phyloP scores from a whole-genome alignment of 2,329 filamentous ascomycete species.

The Aureobasidium namibiae region DNA sequence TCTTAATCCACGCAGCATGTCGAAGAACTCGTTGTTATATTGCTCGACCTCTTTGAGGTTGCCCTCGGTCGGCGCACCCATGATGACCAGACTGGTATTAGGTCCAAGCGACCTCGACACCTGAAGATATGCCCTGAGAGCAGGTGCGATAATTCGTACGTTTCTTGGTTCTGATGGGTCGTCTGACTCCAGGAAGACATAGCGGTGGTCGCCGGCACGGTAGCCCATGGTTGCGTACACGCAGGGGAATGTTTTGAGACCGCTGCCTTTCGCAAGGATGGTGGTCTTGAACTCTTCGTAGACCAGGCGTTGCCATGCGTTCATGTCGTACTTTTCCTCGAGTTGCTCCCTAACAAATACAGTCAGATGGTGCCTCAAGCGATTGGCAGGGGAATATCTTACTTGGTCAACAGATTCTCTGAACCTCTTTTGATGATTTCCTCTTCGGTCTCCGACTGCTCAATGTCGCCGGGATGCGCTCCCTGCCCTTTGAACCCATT shows the following conservation, averaged over 20 bases:
- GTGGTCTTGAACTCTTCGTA: conserved; percentile 19
- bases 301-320: conserved; percentile 17
- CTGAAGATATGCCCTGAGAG: conserved; percentile 15
- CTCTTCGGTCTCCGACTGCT: not conserved
- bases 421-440: not conserved
- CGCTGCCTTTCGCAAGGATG: conserved; percentile 17
- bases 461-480: not conserved
- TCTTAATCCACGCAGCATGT: conserved; percentile 17
- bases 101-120: conserved; percentile 16
- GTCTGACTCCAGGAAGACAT: conserved; percentile 17
- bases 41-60: conserved; percentile 15
- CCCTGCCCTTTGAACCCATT: not conserved
- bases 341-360: conserved; percentile 13
- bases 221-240: conserved; percentile 18
- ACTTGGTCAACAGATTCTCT: conserved; percentile 6
- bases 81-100: conserved; percentile 18
- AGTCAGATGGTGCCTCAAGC: not conserved
- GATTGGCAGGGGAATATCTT: not conserved
- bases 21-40: conserved; percentile 18
- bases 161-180: conserved; percentile 18
- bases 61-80: conserved; percentile 18
- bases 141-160: conserved; percentile 16
- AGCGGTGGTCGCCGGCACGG: conserved; percentile 17
- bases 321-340: conserved; percentile 16
- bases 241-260: conserved; percentile 18